A percentile compares a stretch with the other conserved stretches of the same genome.
These are phyloP conservation scores for Schizonepeta tenuifolia DNA, from an alignment of 257 asterid species.

Conservation along the genomic window DNA sequence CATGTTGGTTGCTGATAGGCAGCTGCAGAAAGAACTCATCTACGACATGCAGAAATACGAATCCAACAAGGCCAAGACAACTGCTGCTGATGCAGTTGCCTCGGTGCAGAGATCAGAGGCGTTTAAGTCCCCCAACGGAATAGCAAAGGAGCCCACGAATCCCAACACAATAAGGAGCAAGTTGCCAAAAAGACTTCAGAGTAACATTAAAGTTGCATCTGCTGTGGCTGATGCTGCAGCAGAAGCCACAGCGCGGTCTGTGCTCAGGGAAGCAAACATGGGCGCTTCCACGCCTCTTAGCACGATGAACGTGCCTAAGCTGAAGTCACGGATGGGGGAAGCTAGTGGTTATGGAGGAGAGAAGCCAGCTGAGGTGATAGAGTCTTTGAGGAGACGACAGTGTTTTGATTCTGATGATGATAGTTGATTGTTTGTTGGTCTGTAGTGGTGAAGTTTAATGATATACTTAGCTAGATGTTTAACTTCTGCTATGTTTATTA, in stretches of 20 bases:
- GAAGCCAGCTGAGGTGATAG: constrained; percentile 59
- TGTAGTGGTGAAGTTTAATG: not conserved
- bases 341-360: constrained; percentile 39
- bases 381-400: constrained; percentile 77
- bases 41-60: constrained; percentile 90
- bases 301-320: constrained; percentile 79
- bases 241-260: constrained; percentile 62
- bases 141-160: constrained; percentile 28
- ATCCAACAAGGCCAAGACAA: constrained; percentile 58
- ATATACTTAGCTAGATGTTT: not conserved
- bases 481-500: no score
- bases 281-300: constrained; percentile 70
- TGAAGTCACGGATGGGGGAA: constrained; percentile 49
- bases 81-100: constrained; percentile 71
- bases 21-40: constrained; percentile 87
- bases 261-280: constrained; percentile 70
- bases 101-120: constrained; percentile 53
- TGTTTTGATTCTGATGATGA: constrained; percentile 78
- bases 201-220: constrained; percentile 61
- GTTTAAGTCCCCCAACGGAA: constrained; percentile 41
- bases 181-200: constrained; percentile 31
- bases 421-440: constrained; percentile 36
- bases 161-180: constrained; percentile 33
- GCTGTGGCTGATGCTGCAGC: constrained; percentile 81
- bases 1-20: constrained; percentile 75